Evolutionary conservation across 192 early-diverging fungal species (phyloP).

Genomic region (Thoreauomyces humboldtii): DNA sequence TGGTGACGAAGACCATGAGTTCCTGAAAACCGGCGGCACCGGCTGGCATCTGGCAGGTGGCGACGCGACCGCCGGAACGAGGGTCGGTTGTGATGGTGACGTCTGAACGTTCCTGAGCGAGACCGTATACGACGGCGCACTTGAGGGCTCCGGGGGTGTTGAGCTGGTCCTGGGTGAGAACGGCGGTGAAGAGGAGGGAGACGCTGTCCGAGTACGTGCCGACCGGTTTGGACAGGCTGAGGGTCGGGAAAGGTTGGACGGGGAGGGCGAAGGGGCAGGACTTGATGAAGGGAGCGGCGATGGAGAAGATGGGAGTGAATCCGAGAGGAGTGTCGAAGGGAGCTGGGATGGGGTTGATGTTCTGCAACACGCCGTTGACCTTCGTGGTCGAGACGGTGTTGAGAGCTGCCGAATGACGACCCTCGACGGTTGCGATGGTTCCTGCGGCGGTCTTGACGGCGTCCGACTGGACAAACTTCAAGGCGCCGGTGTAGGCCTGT

Average conservation of each 20-base stretch:
- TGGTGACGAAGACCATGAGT: slow-evolving; percentile 35
- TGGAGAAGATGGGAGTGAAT: slow-evolving; percentile 39
- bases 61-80: slow-evolving; percentile 6
- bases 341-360: slow-evolving; percentile 34
- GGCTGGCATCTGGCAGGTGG: slow-evolving; percentile 20
- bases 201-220: slow-evolving; percentile 21
- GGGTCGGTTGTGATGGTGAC: slow-evolving; percentile 17
- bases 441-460: slow-evolving; percentile 50
- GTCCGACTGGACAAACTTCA: slow-evolving; percentile 32
- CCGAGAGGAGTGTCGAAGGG: slow-evolving; percentile 52
- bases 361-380: background rate
- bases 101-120: slow-evolving; percentile 25
- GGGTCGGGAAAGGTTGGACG: slow-evolving; percentile 32
- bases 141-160: slow-evolving; percentile 13
- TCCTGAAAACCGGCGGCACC: slow-evolving; percentile 29
- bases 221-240: slow-evolving; percentile 15
- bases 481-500: slow-evolving; percentile 49
- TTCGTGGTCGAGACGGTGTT: slow-evolving; percentile 31
- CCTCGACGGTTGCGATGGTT: slow-evolving; percentile 52
- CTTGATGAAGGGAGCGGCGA: slow-evolving; percentile 51
- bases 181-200: slow-evolving; percentile 17
- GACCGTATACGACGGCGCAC: slow-evolving; percentile 23
- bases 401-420: slow-evolving; percentile 50
- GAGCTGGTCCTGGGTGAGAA: slow-evolving; percentile 1
- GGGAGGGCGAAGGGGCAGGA: slow-evolving; percentile 41